Evolutionary conservation across 2,329 filamentous ascomycete genomes (phyloP), one percentile per base, ranked within the genome.

Genomic region (Ophiostoma novo-ulmi): DNA sequence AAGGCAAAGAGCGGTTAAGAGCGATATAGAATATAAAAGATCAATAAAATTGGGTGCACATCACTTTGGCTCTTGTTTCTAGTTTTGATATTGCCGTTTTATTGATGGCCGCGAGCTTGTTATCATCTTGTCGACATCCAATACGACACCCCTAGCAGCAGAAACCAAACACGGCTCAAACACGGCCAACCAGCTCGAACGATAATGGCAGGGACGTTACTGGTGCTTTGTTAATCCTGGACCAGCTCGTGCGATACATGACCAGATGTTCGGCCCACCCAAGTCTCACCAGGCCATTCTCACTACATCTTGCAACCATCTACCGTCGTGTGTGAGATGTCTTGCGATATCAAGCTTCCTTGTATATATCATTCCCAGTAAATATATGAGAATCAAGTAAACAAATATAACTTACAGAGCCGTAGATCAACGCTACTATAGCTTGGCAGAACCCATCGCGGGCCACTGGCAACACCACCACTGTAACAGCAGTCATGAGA

Each of bases 371-470:
- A 55, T 44, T 17, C 13, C 11, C 20, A 17, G 13, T 1, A 39
- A 13, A 31, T 31, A 31, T 31, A 31, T 31, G 3, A 44, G 17
- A 5, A 44, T 44, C 41, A 44, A 44, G 41, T 48, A 48, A 48
- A 58, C 52, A 58, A 17, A 5, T 13, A 13, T 13, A 58, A 22
- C 52, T 58, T n/a, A 20, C 17, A 48, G 44, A 6, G 14, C 20
- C 14, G 44, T n/a, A 20, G 52, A 58, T 58, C 52, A 58, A 26
- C 52, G 52, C 52, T 58, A 58, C 52, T 31, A 26, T 26, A 26
- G 52, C 52, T 58, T 58, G 52, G 52, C 52, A 58, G 52, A 58
- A 58, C 10, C 52, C 52, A 58, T 58, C 52, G 22, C 52, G 52
- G 52, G n/a, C 52, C 52, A 58, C 22, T 58, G 52, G 22, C 52